Evolutionary conservation across 2,329 filamentous ascomycete species (phyloP), one percentile per base, ranked within the genome.

Genomic region (Leptosphaerulina australis): DNA sequence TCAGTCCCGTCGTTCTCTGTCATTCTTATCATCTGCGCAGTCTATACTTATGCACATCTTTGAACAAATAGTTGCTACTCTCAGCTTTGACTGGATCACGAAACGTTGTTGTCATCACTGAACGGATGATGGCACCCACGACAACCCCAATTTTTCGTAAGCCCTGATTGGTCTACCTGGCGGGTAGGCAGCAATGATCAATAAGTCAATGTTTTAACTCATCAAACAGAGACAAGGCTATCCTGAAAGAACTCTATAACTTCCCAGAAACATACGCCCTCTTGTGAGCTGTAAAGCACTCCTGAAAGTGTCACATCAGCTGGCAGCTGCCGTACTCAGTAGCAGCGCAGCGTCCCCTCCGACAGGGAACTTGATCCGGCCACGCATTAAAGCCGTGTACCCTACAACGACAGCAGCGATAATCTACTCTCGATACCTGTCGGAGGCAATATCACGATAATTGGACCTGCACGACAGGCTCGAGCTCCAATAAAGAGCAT

Each of bases 301-400:
- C 14, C 45, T 9, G 12, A 20, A 30, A 22, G 15, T 29, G 30
- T 51, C 36, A 41, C 40, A 35, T 14, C 36, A 12, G 48, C 41
- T 40, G 41, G 35, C 36, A 45, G 30, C 20, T 52, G 58, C 35
- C 24, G 55, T 59, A 53, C 52, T 48, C 47, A 59, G 55, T 63
- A 52, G 49, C 53, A 60, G 53, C 53, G 56, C 61, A 59, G 49
- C 50, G 49, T 59, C 47, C 50, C 55, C 44, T 51, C 38, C 45
- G 47, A 31, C 44, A 52, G 28, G 49, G 43, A 37, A 39, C 15
- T 20, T 18, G 5, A 26, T 43, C 31, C 34, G 31, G 28, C 17
- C 43, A 38, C 43, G 44, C 50, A 48, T 43, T 34, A 43, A 34
- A 22, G 43, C 26, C 31, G 41, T 45, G 36, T 36, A 30, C 41